Base-by-base conservation (phyloP, 2,329 filamentous ascomycete genomes). In the Pseudocercospora pini-densiflorae region DNA sequence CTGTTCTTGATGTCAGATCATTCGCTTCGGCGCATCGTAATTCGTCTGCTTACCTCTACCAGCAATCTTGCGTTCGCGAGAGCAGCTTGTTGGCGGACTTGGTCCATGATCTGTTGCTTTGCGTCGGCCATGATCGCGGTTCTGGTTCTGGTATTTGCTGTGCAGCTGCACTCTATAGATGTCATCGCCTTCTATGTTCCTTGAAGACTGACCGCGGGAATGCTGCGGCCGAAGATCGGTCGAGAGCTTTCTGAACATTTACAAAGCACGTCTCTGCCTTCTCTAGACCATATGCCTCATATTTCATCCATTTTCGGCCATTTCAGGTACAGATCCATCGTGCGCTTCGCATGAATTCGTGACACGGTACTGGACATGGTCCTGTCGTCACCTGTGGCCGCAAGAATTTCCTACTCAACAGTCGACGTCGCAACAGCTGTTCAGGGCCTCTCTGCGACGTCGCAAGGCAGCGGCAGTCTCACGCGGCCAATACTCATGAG, bases 81-180 rank as follows among this genome's bases (percentile, higher is more conserved):
- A 59, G 83, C 84, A 63, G 82, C 79, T 77, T 84, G 82, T 78
- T 85, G 83, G 69, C 82, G 82, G 68, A 86, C 78, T 76, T 85
- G 82, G 72, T 83, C 81, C 81, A 85, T 85, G 65, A 85, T 76
- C 61, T 79, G 75, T 68, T 78, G 79, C 71, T 84, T 84, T 59
- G 80, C 76, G 75, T 83, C 80, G 71, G 74, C 73, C 72, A 78
- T 79, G 59, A 36, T 74, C 57, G 65, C 4, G 7, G 19, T 8
- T 21, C 10, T 16, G 27, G 4, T 14, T 33, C 33, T 21, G 51
- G 4, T 33, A 6, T 14, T 3, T 55, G 24, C 8, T 2, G 4
- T 4, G 16, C 16, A n/a, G 16, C 40, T 40, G 36, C 36, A 40
- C 36, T 40, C 14, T 14, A 10, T 40, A 12, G 36, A 40, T 40